Evolutionary conservation across 257 asterid genomes (phyloP), one percentile per base, ranked within the genome.

Genomic region (Gentiana straminea): DNA sequence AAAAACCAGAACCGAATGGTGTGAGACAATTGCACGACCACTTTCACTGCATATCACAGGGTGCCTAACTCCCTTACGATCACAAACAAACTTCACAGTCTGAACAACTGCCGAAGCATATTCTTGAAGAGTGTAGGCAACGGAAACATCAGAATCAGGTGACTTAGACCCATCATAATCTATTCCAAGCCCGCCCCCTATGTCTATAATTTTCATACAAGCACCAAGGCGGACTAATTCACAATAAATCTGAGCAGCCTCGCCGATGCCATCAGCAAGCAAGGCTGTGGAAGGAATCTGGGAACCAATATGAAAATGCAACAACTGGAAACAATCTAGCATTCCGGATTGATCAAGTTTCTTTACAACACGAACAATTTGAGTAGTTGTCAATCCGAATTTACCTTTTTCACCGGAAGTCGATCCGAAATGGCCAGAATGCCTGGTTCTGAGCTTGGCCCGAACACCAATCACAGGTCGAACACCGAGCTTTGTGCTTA

Each of bases 371-470:
- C 88, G 89, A 43, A 92, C 77, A 62, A 88, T 80, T 70, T 92
- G 97, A 32, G 86, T 71, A 0, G 95, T 81, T 2, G 88, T 92
- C 32, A 92, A 75, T 35, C 98, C 98, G 50, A 92, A 92, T 44
- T 92, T 92, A 1, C 98, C 97, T 58, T 83, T 92, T 80, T 92
- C 98, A 0, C 98, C 97, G 0, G 98, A 92, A 11, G 98, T 92
- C 8, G 98, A 85, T n/a, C 98, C 98, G 3, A 92, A 92, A 70
- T 92, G 98, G 10, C 98, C 97, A 0, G 91, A 61, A 61, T 92
- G 98, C 75, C 79, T 88, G 10, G 97, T 92, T 71, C 97, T 80
- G 59, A 92, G 82, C 89, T 92, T 88, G 32, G 98, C 97, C 51
- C 97, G 81, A 24, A 83, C 55, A 7, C 97, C 98, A 48, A 92